phyloP scores from a whole-genome alignment of 768 basidiomycete species.

The Tulasnella sp. region DNA sequence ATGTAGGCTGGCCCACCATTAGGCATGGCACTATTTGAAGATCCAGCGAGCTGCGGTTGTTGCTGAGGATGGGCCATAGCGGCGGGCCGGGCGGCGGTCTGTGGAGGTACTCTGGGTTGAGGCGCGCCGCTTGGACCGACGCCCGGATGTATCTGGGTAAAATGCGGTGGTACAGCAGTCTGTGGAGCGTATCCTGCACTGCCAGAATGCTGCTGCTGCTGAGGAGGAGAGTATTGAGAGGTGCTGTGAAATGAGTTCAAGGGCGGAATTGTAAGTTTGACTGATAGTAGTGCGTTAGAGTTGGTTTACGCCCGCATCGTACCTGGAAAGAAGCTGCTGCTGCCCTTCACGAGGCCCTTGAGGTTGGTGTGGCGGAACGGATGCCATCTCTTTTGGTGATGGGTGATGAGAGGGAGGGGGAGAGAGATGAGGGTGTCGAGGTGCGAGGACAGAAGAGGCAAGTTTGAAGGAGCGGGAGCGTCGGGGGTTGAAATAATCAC shows the following conservation, averaged over 20 bases:
- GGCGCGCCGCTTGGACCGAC: neutral
- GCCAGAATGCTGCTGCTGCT: neutral
- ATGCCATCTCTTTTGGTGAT: neutral
- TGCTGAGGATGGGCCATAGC: neutral
- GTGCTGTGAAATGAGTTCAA: neutral
- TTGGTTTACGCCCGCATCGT: neutral
- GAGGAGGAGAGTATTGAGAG: neutral
- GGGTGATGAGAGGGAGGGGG: neutral
- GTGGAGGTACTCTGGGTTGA: neutral
- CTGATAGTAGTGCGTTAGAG: neutral
- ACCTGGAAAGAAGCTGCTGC: neutral
- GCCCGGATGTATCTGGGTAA: neutral
- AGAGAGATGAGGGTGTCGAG: neutral
- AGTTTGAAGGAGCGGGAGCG: neutral
- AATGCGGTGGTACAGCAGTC: neutral
- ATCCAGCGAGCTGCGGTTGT: neutral
- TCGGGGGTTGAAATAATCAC: neutral
- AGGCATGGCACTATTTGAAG: neutral
- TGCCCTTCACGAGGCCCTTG: neutral
- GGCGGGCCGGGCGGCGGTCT: neutral
- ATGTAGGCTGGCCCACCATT: neutral
- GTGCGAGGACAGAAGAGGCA: neutral
- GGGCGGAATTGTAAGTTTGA: neutral
- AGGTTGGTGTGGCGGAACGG: neutral
- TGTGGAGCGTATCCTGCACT: neutral